Conservation (phyloP, 768 basidiomycete species). For the Suillus decipiens region DNA sequence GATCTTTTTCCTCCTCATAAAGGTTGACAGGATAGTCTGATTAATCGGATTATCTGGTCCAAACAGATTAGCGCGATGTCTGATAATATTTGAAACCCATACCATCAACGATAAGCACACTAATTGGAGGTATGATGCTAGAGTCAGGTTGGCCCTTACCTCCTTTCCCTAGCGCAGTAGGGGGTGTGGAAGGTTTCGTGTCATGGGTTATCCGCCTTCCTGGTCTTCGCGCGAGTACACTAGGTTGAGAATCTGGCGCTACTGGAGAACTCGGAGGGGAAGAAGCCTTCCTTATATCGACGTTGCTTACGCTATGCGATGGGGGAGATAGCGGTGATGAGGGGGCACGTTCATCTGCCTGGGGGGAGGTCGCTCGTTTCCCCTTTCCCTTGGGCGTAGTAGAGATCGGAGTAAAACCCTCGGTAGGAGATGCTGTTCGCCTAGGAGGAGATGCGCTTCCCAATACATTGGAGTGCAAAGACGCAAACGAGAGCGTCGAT, state of each 20-base stretch:
- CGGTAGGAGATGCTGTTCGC: slow-evolving; percentile 28
- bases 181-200: slow-evolving; percentile 27
- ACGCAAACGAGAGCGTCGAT: slow-evolving; percentile 29
- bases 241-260: slow-evolving; percentile 25
- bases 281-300: slow-evolving; percentile 33
- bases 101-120: slow-evolving; percentile 98
- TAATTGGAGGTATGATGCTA: slow-evolving; percentile 92
- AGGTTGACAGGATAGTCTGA: slow-evolving; percentile 95
- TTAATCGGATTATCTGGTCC: slow-evolving; percentile 94
- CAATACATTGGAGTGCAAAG: slow-evolving; percentile 23
- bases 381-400: slow-evolving; percentile 25
- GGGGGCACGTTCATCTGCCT: slow-evolving; percentile 26
- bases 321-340: slow-evolving; percentile 15
- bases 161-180: slow-evolving; percentile 43
- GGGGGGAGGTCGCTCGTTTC: slow-evolving; percentile 31
- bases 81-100: slow-evolving; percentile 24
- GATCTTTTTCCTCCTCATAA: slow-evolving; percentile 95
- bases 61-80: slow-evolving; percentile 17
- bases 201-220: slow-evolving; percentile 34
- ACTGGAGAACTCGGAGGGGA: slow-evolving; percentile 38
- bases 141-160: slow-evolving; percentile 55
- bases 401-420: slow-evolving; percentile 15
- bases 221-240: slow-evolving; percentile 29
- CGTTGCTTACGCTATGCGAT: slow-evolving; percentile 27
- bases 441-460: slow-evolving; percentile 19